These are phyloP conservation scores for Angomonas desouzai DNA, from an alignment of 208 protist species.

Conservation along the genomic window DNA sequence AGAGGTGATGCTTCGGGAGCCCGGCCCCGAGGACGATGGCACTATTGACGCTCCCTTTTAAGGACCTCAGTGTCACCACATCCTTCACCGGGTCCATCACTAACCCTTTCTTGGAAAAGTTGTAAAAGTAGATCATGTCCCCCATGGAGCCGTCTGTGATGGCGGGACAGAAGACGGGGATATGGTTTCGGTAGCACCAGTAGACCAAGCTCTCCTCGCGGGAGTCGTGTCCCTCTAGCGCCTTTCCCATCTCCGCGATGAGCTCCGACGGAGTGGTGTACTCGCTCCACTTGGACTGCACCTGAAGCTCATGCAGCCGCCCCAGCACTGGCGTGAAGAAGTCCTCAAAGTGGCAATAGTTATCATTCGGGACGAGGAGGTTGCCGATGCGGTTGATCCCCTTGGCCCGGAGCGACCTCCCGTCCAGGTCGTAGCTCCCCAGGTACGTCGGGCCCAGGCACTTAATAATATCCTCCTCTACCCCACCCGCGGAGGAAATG, in stretches of 20 bases:
- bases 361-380: conserved; percentile 99
- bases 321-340: conserved; percentile 98
- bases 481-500: conserved; percentile 98
- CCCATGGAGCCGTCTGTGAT: conserved; percentile 99
- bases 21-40: conserved; percentile 81
- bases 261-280: conserved; percentile 95
- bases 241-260: conserved; percentile 95
- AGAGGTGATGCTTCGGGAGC: conserved; percentile 81
- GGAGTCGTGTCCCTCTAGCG: conserved; percentile 49
- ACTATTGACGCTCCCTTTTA: conserved; percentile 23
- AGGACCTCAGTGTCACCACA: conserved; percentile 50
- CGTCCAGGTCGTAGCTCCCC: conserved; percentile 93
- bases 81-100: conserved; percentile 95
- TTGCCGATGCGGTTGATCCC: conserved; percentile 99
- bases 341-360: conserved; percentile 99
- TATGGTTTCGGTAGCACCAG: conserved; percentile 98
- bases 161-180: conserved; percentile 99
- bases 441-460: conserved; percentile 95
- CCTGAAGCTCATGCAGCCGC: conserved; percentile 90
- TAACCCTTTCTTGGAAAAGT: conserved; percentile 95
- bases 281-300: conserved; percentile 45
- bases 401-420: conserved; percentile 78
- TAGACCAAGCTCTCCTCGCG: conserved; percentile 96
- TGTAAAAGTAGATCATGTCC: conserved; percentile 99
- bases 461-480: conserved; percentile 99